Conservation (phyloP, 371 early-diverging fungal species). For the Mortierella sp. region DNA sequence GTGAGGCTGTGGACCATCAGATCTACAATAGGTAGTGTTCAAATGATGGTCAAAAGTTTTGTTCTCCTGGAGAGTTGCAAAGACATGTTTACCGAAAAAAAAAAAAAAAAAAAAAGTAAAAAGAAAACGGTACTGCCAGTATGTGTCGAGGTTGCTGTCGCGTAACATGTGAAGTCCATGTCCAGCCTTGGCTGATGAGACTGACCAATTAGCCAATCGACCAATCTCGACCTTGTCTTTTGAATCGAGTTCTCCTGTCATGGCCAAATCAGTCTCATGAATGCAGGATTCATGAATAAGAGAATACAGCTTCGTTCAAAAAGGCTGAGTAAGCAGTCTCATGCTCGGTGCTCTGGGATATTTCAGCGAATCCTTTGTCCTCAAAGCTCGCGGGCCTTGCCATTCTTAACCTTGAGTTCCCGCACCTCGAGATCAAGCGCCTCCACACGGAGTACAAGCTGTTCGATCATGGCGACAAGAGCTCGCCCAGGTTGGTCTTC, state of each 20-base stretch:
- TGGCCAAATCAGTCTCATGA: background rate
- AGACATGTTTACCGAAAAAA: background rate
- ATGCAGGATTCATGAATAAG: background rate
- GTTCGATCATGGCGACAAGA: no score
- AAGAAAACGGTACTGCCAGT: slow-evolving; percentile 93
- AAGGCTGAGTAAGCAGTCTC: no score
- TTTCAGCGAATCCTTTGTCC: no score
- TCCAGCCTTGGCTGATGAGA: slow-evolving; percentile 78
- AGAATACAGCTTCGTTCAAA: background rate
- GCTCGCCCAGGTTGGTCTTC: no score
- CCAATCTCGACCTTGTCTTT: slow-evolving; percentile 69
- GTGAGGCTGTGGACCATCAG: slow-evolving; percentile 76
- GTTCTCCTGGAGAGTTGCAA: background rate
- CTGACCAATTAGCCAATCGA: slow-evolving; percentile 70
- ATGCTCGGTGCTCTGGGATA: no score
- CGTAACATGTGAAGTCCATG: slow-evolving; percentile 75
- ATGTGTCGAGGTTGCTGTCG: slow-evolving; percentile 78
- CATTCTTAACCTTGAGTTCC: no score
- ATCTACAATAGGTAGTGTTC: slow-evolving; percentile 40
- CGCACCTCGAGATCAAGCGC: no score
- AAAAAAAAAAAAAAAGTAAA: background rate
- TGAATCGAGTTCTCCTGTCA: slow-evolving; percentile 24
- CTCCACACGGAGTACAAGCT: no score
- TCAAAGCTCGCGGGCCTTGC: no score
- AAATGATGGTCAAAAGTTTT: background rate